A percentile compares a stretch with the other conserved stretches of the same genome.
phyloP scores from a whole-genome alignment of 257 asterid genomes.

The Nicotiana otophora region DNA sequence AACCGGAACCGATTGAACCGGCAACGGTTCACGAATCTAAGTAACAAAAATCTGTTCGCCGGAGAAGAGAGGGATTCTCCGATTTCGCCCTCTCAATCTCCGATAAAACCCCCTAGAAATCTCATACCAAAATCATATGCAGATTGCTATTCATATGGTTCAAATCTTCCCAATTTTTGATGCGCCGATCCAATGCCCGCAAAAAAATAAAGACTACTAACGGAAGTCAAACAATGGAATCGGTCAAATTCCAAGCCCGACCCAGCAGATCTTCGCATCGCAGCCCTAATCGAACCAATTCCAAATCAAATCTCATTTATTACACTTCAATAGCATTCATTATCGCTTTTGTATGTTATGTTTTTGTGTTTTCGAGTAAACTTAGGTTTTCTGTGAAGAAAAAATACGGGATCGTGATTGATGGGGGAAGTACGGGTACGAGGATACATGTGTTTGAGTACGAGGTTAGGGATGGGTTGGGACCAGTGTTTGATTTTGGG shows the following conservation, averaged over 20 bases:
- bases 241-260: slow-evolving; percentile 58
- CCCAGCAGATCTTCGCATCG: slow-evolving; percentile 49
- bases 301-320: slow-evolving; percentile 36
- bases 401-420: slow-evolving; percentile 73
- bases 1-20: background rate
- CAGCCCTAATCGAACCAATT: slow-evolving; percentile 29
- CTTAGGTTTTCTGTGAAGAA: slow-evolving; percentile 8
- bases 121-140: background rate
- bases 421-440: slow-evolving; percentile 98
- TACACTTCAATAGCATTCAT: slow-evolving; percentile 32
- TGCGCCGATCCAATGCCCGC: slow-evolving; percentile 95
- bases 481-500: slow-evolving; percentile 58
- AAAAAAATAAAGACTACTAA: slow-evolving; percentile 27
- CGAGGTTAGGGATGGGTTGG: slow-evolving; percentile 47
- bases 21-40: background rate
- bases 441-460: slow-evolving; percentile 84
- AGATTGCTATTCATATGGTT: slow-evolving; percentile 48
- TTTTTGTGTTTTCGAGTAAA: slow-evolving; percentile 39
- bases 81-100: slow-evolving; percentile 4
- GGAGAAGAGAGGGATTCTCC: slow-evolving; percentile 4
- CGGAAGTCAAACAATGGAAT: slow-evolving; percentile 46
- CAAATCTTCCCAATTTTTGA: slow-evolving; percentile 49
- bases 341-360: slow-evolving; percentile 39
- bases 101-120: background rate
- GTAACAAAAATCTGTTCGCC: background rate